Evolutionary conservation across 768 basidiomycete genomes (phyloP), one percentile per base, ranked within the genome.

Genomic region (Coprinopsis strossmayeri): DNA sequence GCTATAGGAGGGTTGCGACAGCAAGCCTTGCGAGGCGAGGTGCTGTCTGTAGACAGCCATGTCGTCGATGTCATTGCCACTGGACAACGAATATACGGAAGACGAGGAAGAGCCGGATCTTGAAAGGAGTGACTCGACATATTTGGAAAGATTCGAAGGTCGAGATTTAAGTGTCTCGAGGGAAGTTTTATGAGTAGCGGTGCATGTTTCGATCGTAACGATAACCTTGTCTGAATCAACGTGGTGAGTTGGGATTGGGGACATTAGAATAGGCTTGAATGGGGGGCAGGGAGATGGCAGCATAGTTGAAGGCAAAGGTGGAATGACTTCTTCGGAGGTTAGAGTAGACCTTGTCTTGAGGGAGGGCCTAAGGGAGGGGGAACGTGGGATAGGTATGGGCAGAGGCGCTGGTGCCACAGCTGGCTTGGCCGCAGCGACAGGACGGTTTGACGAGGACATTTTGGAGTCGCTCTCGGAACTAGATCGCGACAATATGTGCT

Each of bases 191-290:
- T 79, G 74, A 0, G 81, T 79, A 25, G 68, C 58, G 0, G 86
- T 86, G 54, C 78, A 81, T 13, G 89, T 89, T 64, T 91, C 88
- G 39, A 91, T 55, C 2, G 80, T 79, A 42, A 91, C 73, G 43
- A 91, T 78, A 27, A 81, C 66, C 55, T 79, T 80, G 9, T 77
- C 73, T 9, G 75, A 74, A 55, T 89, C 81, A 10, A 78, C 58
- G 5, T 60, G 58, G 34, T 66, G 61, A 3, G 66, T 62, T 9
- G 83, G 81, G 1, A 73, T 63, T 18, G 78, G 65, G 0, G 84
- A 83, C 25, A 91, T 61, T 3, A 90, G 73, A 45, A 90, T 74
- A 2, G 84, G 72, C 10, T 73, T 71, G 64, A 91, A 91, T 0
- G 79, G 74, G 2, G 79, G 74, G 58, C 76, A 66, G 18, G 57